Evolutionary conservation across 1,284 basidiomycete species (phyloP).

Genomic region (Pseudozyma pruni): DNA sequence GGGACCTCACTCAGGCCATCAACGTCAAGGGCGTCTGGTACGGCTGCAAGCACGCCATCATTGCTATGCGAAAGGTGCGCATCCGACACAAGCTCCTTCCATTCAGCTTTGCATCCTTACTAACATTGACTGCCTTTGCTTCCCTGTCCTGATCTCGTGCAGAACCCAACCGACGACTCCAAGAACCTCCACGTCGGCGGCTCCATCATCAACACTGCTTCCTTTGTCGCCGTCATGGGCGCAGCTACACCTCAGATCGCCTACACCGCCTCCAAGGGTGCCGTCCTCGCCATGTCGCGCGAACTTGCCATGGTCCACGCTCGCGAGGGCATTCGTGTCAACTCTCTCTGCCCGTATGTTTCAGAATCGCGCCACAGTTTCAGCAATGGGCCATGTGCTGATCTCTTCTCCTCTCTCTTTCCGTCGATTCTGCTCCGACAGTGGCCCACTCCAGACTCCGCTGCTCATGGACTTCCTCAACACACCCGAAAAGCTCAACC

Average conservation of each 20-base stretch:
- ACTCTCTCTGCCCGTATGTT: constrained; percentile 83
- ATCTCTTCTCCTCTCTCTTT: background rate
- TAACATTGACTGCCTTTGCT: too few relatives aligned
- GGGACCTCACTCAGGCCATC: constrained; percentile 80
- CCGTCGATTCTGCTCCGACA: constrained; percentile 1
- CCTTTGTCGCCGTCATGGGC: constrained; percentile 90
- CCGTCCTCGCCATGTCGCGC: constrained; percentile 95
- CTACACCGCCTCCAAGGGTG: constrained; percentile 79
- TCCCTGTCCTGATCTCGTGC: too few relatives aligned
- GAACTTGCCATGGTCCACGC: constrained; percentile 98
- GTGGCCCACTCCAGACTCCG: constrained; percentile 73
- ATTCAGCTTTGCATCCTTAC: too few relatives aligned
- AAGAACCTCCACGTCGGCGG: constrained; percentile 85
- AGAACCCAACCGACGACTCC: constrained; percentile 77
- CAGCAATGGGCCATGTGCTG: too few relatives aligned
- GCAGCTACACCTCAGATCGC: constrained; percentile 95
- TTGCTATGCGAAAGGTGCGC: constrained; percentile 82
- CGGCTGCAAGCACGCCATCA: constrained; percentile 92
- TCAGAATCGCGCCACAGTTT: background rate
- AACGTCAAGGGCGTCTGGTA: constrained; percentile 99
- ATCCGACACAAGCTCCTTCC: too few relatives aligned
- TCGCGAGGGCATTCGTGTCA: constrained; percentile 91
- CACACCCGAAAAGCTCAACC: constrained; percentile 93
- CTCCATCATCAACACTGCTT: constrained; percentile 96
- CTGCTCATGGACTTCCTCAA: constrained; percentile 97